These are phyloP conservation scores for Amanita exitialis DNA, from an alignment of 768 basidiomycete species.

Conservation along the genomic window DNA sequence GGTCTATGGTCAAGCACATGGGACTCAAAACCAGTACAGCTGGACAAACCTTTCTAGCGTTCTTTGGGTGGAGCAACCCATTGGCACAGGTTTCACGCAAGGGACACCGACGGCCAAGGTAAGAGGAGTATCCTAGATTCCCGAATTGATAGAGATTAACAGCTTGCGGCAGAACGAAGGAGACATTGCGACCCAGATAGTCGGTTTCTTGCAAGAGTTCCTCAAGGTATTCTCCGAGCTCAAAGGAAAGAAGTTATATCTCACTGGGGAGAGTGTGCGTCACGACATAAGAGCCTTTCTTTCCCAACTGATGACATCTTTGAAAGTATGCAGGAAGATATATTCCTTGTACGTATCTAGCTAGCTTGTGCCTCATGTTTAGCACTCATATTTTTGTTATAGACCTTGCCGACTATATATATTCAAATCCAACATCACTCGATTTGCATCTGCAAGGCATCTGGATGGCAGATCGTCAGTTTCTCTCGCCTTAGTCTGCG, in stretches of 20 bases:
- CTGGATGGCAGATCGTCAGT: slow-evolving; percentile 65
- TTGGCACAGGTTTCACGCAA: neutral
- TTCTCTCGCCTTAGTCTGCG: too few species aligned
- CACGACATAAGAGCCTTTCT: slow-evolving; percentile 9
- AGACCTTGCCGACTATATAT: slow-evolving; percentile 75
- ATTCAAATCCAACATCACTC: slow-evolving; percentile 39
- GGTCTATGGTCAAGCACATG: neutral
- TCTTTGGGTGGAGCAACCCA: too few species aligned
- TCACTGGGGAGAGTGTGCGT: too few species aligned
- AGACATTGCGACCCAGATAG: slow-evolving; percentile 34
- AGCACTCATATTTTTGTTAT: slow-evolving; percentile 1
- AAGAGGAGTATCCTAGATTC: neutral
- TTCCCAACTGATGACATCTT: neutral
- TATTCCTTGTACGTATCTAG: too few species aligned
- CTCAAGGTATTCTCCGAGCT: slow-evolving; percentile 24
- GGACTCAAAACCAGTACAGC: neutral
- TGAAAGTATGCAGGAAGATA: neutral
- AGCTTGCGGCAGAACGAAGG: slow-evolving; percentile 30
- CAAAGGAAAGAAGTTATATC: too few species aligned
- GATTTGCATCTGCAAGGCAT: slow-evolving; percentile 56
- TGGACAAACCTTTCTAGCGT: too few species aligned
- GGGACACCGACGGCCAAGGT: neutral
- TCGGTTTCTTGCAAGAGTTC: slow-evolving; percentile 67
- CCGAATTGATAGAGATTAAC: neutral
- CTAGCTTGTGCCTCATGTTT: neutral